phyloP scores from a whole-genome alignment of 2,329 filamentous ascomycete species.

The Epichloe hybrida region DNA sequence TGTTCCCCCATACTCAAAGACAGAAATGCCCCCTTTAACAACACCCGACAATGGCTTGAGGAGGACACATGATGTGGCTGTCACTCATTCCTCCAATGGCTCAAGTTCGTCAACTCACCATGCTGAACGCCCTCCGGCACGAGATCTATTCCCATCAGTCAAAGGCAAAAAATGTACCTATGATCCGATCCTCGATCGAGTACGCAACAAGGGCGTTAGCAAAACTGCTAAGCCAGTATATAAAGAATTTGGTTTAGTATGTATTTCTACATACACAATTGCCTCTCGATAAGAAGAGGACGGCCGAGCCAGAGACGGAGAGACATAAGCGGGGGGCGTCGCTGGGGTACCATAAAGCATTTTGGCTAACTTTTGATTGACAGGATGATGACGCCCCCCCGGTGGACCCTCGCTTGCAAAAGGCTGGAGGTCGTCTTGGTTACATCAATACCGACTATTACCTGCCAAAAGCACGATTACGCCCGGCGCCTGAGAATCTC shows the following conservation, averaged over 20 bases:
- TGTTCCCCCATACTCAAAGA: conserved; percentile 36
- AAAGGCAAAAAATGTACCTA: conserved; percentile 46
- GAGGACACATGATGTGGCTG: conserved; percentile 10
- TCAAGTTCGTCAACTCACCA: conserved; percentile 20
- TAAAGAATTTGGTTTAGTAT: conserved; percentile 52
- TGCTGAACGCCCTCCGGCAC: conserved; percentile 36
- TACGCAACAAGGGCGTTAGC: conserved; percentile 34
- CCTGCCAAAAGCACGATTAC: conserved; percentile 57
- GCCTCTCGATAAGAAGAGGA: conserved; percentile 11
- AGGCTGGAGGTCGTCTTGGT: conserved; percentile 45
- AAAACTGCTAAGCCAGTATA: conserved; percentile 47
- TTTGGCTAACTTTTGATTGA: conserved; percentile 44
- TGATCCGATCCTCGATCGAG: conserved; percentile 44
- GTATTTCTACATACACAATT: conserved; percentile 33
- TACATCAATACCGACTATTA: conserved; percentile 60
- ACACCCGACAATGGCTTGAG: conserved; percentile 25
- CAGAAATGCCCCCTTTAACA: conserved; percentile 41
- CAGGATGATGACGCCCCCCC: conserved; percentile 70
- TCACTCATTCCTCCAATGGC: conserved; percentile 18
- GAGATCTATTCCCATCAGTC: conserved; percentile 39
- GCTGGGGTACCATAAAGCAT: conserved; percentile 26
- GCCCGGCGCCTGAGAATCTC: conserved; percentile 62
- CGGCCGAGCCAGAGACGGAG: not conserved
- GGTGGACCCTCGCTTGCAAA: conserved; percentile 67
- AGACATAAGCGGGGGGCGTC: conserved; percentile 42